Evolutionary conservation across 2,329 filamentous ascomycete species (phyloP), one percentile per base, ranked within the genome.

Genomic region (Colletotrichum gloeosporioides): DNA sequence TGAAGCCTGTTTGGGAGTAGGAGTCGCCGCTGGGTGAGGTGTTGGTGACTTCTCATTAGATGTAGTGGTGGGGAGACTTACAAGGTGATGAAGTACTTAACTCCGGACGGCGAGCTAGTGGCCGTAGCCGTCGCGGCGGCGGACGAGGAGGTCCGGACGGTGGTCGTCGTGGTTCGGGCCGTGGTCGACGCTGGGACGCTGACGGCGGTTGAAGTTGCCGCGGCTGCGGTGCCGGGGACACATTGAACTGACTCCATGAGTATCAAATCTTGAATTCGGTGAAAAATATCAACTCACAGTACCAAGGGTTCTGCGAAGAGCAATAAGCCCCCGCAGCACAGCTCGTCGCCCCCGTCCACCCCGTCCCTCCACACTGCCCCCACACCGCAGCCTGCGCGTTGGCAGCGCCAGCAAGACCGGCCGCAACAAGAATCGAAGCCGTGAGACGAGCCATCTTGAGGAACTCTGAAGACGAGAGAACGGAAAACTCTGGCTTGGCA

Each of bases 1-100:
- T 83, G 84, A 93, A 93, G 57, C 88, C 89, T 4, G 90, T 92
- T 77, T 89, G 87, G 2, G 90, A 90, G 83, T 92, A 93, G 4
- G 90, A 92, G 79, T 93, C 89, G 57, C 91, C 91, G 78, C 89
- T 90, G 68, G 6, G 31, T 13, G 22, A n/a, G n/a, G 9, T 22
- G 44, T 12, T 61, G 32, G 22, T 8, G 6, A 57, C 55, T 3
- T 70, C 3, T 22, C 36, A 22, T 4, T 2, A 4, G 53, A 2
- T 64, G n/a, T 29, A 31, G 49, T n/a, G 61, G 25, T 22, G 31
- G 25, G 31, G 18, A 8, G 31, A 36, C 81, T 78, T 77, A 87
- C 85, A 88, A 87, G 9, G 83, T 86, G 75, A 87, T 86, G 73
- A 87, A 83, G 73, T 86, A 87, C 59, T 83, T 81, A 7, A 76